A percentile compares a stretch with the other conserved stretches of the same genome.
phyloP scores from a whole-genome alignment of 345 rosid genomes.

The Isatis tinctoria region DNA sequence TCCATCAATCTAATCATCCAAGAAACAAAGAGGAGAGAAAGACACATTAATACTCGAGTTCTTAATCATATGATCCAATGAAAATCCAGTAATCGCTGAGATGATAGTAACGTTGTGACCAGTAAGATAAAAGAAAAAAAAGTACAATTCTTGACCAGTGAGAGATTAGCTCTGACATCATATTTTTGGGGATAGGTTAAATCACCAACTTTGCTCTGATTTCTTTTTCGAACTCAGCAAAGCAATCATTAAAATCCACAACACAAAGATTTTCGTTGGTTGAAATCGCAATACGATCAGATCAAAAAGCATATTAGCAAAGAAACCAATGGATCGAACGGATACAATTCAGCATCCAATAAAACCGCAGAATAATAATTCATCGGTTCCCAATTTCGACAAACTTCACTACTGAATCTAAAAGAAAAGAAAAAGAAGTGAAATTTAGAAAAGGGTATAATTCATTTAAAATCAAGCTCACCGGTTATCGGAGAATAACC shows the following conservation, averaged over 20 bases:
- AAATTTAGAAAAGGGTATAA: neutral
- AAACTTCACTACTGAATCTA: neutral
- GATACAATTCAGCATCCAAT: neutral
- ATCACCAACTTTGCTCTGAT: neutral
- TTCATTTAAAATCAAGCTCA: conserved; percentile 9
- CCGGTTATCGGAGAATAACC: neutral
- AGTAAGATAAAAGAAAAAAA: neutral
- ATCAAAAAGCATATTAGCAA: conserved; percentile 4
- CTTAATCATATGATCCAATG: neutral
- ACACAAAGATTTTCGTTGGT: neutral
- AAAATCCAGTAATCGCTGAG: neutral
- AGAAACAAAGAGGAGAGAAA: neutral
- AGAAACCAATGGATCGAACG: neutral
- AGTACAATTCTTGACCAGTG: neutral
- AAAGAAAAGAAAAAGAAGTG: neutral
- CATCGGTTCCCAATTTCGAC: conserved; percentile 9
- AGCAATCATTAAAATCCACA: conserved; percentile 8
- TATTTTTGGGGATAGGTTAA: neutral
- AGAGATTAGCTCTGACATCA: conserved; percentile 7
- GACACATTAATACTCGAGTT: neutral
- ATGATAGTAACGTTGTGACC: neutral
- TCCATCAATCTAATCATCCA: conserved; percentile 4
- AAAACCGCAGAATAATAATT: neutral
- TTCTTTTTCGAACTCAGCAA: neutral
- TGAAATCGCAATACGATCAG: conserved; percentile 13